A percentile compares a stretch with the other conserved stretches of the same genome.
Evolutionary conservation across 2,329 filamentous ascomycete species (phyloP).

Genomic region (Ophiosphaerella herpotricha): DNA sequence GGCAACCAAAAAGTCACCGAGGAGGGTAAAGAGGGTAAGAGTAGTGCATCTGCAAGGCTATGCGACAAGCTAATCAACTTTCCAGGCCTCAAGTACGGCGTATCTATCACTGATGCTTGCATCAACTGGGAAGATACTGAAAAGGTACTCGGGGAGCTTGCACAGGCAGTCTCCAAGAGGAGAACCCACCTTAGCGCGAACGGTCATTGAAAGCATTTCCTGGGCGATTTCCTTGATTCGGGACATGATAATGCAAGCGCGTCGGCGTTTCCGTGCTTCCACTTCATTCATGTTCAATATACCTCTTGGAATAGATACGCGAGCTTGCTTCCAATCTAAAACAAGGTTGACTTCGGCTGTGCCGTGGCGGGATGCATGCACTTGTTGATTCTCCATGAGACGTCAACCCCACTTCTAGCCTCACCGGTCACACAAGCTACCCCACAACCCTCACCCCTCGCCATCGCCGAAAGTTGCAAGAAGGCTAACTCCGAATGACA

Average conservation of each 20-base stretch:
- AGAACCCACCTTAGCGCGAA: slow-evolving; percentile 55
- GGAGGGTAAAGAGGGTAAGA: slow-evolving; percentile 67
- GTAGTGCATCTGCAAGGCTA: not conserved
- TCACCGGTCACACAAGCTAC: too few species aligned
- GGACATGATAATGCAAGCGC: not conserved
- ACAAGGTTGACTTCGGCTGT: not conserved
- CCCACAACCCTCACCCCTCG: too few species aligned
- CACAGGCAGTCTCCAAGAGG: slow-evolving; percentile 77
- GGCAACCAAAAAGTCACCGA: slow-evolving; percentile 90
- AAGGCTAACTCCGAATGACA: too few species aligned
- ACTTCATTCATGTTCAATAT: not conserved
- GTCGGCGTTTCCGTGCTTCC: slow-evolving; percentile 3
- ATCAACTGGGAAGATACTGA: slow-evolving; percentile 94
- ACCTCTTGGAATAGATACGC: not conserved
- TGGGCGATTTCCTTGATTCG: slow-evolving; percentile 2
- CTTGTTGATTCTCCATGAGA: too few species aligned
- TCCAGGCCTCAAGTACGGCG: slow-evolving; percentile 82
- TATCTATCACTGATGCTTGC: slow-evolving; percentile 97
- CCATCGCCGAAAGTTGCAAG: too few species aligned
- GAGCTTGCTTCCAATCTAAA: not conserved
- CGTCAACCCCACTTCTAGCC: too few species aligned
- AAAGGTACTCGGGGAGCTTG: slow-evolving; percentile 74
- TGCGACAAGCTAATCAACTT: not conserved
- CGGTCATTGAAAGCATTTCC: slow-evolving; percentile 27
- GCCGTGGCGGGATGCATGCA: not conserved